Evolutionary conservation across 176 grass and related monocot genomes (phyloP).

Genomic region (Cenchrus fungigraminus): DNA sequence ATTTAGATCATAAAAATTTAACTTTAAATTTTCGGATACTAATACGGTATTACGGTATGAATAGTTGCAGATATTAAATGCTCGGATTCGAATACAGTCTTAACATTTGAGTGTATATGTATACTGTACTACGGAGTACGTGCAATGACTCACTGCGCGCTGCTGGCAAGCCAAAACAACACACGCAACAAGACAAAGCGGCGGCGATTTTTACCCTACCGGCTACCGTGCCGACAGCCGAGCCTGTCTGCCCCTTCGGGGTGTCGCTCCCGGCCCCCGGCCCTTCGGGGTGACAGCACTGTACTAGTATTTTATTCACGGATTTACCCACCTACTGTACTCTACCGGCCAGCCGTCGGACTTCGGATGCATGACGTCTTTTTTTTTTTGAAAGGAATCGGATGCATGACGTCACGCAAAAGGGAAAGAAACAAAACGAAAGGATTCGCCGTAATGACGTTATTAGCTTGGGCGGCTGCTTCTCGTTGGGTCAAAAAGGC

Average conservation of each 20-base stretch:
- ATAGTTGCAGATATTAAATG: too few species aligned
- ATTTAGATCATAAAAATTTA: too few species aligned
- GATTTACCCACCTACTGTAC: too few species aligned
- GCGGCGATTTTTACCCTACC: background rate
- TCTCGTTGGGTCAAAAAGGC: background rate
- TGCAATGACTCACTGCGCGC: background rate
- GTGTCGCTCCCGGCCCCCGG: background rate
- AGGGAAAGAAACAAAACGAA: background rate
- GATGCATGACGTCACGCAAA: background rate
- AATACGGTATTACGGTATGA: too few species aligned
- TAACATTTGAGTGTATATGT: background rate
- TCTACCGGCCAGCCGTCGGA: background rate
- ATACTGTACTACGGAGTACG: background rate
- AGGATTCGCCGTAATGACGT: background rate
- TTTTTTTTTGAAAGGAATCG: too few species aligned
- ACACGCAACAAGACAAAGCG: background rate
- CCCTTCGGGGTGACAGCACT: background rate
- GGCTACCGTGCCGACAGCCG: slow-evolving; percentile 6
- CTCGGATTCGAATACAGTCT: too few species aligned
- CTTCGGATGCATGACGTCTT: background rate
- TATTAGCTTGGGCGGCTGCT: background rate
- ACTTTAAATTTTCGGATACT: too few species aligned
- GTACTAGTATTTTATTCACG: background rate
- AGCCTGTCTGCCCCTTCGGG: background rate
- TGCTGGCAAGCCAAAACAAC: slow-evolving; percentile 3